phyloP scores from a whole-genome alignment of 441 rosid species.

The Pelargonium australe region DNA sequence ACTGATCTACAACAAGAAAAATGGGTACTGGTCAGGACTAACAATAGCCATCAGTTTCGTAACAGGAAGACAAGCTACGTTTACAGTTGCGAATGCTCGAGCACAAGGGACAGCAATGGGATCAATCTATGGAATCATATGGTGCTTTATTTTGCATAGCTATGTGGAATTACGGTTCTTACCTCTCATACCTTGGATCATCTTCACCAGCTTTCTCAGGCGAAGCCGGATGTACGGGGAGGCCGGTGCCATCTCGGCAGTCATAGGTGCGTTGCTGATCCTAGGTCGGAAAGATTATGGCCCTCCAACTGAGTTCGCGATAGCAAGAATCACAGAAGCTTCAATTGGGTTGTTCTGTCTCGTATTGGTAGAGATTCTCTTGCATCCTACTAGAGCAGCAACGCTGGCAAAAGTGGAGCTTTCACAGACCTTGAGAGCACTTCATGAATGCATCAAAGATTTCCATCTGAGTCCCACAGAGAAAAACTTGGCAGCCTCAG shows the following conservation, averaged over 20 bases:
- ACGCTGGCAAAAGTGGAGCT: constrained; percentile 54
- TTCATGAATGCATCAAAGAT: constrained; percentile 29
- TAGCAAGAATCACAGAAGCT: constrained; percentile 53
- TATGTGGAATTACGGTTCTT: constrained; percentile 41
- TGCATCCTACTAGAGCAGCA: constrained; percentile 50
- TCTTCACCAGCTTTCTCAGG: constrained; percentile 51
- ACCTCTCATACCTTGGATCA: constrained; percentile 66
- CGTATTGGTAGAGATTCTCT: constrained; percentile 39
- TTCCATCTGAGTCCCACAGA: constrained; percentile 12
- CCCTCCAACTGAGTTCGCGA: constrained; percentile 54
- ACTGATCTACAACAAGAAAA: constrained; percentile 37
- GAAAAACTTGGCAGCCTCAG: constrained; percentile 12
- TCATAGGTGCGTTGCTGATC: constrained; percentile 56
- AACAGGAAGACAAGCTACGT: constrained; percentile 55
- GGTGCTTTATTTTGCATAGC: constrained; percentile 44
- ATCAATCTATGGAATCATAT: constrained; percentile 60
- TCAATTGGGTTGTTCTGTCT: constrained; percentile 57
- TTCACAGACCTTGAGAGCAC: constrained; percentile 30
- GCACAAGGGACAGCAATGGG: constrained; percentile 78
- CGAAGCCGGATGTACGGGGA: constrained; percentile 70
- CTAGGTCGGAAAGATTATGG: constrained; percentile 64
- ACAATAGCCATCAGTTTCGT: constrained; percentile 62
- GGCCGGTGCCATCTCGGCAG: constrained; percentile 58
- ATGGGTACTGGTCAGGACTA: constrained; percentile 77
- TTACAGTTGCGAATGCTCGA: constrained; percentile 58